phyloP scores from a whole-genome alignment of 495 filamentous ascomycete genomes.

The Cercophora samala region DNA sequence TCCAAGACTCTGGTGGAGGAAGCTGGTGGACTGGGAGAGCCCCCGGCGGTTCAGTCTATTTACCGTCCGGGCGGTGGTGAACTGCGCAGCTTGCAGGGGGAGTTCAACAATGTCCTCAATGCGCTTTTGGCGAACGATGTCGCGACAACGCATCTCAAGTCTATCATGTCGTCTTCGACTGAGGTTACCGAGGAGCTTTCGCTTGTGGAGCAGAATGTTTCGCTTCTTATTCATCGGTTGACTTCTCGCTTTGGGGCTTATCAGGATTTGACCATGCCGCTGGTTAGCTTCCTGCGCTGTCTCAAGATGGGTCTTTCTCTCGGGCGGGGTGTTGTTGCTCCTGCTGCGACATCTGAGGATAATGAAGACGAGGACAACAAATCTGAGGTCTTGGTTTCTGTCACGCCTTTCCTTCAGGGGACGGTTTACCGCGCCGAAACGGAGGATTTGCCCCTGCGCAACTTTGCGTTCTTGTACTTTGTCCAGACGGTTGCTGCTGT shows the following conservation, averaged over 20 bases:
- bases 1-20: slow-evolving; percentile 57
- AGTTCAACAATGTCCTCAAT: slow-evolving; percentile 73
- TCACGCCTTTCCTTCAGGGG: slow-evolving; percentile 64
- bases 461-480: slow-evolving; percentile 46
- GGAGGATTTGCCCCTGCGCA: slow-evolving; percentile 37
- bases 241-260: slow-evolving; percentile 66
- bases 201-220: slow-evolving; percentile 68
- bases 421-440: slow-evolving; percentile 25
- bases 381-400: slow-evolving; percentile 44
- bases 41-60: slow-evolving; percentile 53
- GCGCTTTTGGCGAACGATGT: slow-evolving; percentile 58
- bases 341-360: background rate
- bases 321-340: slow-evolving; percentile 38
- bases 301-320: slow-evolving; percentile 74
- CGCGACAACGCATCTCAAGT: slow-evolving; percentile 37
- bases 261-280: slow-evolving; percentile 75
- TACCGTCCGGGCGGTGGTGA: slow-evolving; percentile 67
- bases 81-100: slow-evolving; percentile 69
- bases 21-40: slow-evolving; percentile 58
- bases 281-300: slow-evolving; percentile 76
- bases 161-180: slow-evolving; percentile 25
- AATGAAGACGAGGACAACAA: slow-evolving; percentile 21
- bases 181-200: slow-evolving; percentile 45
- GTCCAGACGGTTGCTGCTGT: slow-evolving; percentile 38
- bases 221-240: slow-evolving; percentile 63